A percentile compares a stretch with the other conserved stretches of the same genome.
Conservation (phyloP, 805 yeast species). For the Ogataea trehalophila region DNA sequence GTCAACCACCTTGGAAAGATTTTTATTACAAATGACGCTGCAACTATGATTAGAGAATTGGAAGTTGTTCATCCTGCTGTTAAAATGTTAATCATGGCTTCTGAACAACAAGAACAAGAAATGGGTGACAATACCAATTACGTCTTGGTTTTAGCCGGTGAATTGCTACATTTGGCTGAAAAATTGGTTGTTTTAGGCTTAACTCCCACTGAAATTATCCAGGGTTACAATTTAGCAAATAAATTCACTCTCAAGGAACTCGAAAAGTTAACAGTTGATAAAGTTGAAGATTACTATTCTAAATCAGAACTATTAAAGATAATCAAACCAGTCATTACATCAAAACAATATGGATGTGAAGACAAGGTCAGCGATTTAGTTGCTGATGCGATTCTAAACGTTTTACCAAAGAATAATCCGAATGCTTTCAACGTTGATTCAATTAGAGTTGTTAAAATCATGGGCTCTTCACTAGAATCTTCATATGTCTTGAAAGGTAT, state of each 20-base stretch:
- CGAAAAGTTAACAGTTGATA: constrained; percentile 58
- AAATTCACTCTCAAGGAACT: constrained; percentile 65
- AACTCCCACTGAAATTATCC: constrained; percentile 87
- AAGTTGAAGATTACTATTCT: constrained; percentile 52
- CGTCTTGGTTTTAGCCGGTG: constrained; percentile 91
- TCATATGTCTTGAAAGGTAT: constrained; percentile 89
- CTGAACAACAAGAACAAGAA: constrained; percentile 94
- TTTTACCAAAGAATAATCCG: constrained; percentile 66
- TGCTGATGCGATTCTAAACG: constrained; percentile 76
- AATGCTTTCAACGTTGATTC: constrained; percentile 82
- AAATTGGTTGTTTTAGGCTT: constrained; percentile 79
- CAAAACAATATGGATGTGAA: constrained; percentile 91
- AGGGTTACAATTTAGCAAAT: constrained; percentile 88
- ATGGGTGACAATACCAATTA: constrained; percentile 96
- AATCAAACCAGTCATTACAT: constrained; percentile 81
- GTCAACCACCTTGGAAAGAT: constrained; percentile 84
- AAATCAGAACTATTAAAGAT: constrained; percentile 60
- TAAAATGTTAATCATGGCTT: constrained; percentile 90
- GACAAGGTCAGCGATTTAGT: constrained; percentile 72
- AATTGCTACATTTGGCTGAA: constrained; percentile 80
- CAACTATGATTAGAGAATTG: constrained; percentile 88
- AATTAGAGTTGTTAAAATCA: constrained; percentile 90
- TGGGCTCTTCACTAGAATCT: constrained; percentile 78
- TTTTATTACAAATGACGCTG: constrained; percentile 95
- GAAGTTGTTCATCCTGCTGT: constrained; percentile 98